Conservation (phyloP, 2,329 filamentous ascomycete genomes). For the Diaporthe vaccinii region DNA sequence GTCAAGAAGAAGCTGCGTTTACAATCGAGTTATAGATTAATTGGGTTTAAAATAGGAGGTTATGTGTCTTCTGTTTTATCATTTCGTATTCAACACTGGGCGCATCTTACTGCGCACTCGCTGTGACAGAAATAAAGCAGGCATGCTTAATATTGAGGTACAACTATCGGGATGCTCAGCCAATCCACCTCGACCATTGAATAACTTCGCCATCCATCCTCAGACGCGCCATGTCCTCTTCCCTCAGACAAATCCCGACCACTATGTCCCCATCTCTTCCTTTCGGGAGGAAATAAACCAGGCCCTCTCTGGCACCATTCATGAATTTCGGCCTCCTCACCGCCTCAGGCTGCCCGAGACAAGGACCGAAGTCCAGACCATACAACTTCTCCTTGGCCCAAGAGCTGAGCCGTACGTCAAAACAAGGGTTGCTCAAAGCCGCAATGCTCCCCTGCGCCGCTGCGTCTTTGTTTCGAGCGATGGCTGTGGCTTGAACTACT, state of each 20-base stretch:
- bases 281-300: slow-evolving; percentile 65
- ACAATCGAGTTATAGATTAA: too few species aligned
- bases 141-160: too few species aligned
- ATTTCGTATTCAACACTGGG: too few species aligned
- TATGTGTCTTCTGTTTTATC: too few species aligned
- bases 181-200: slow-evolving; percentile 54
- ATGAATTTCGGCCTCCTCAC: slow-evolving; percentile 63
- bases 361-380: slow-evolving; percentile 61
- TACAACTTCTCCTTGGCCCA: slow-evolving; percentile 64
- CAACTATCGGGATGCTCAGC: slow-evolving; percentile 41
- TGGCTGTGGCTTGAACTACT: slow-evolving; percentile 57
- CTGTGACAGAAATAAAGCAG: too few species aligned
- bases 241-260: slow-evolving; percentile 59
- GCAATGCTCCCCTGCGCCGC: slow-evolving; percentile 53
- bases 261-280: slow-evolving; percentile 57
- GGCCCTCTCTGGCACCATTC: slow-evolving; percentile 55
- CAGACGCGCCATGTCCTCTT: slow-evolving; percentile 62
- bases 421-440: slow-evolving; percentile 52
- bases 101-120: too few species aligned
- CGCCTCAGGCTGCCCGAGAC: slow-evolving; percentile 59
- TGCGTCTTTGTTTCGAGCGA: slow-evolving; percentile 45
- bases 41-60: too few species aligned
- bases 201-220: slow-evolving; percentile 57
- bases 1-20: too few species aligned
- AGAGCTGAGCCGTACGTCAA: slow-evolving; percentile 66